Evolutionary conservation across 306 rosid species (phyloP).

Genomic region (Astragalus glycyphyllos): DNA sequence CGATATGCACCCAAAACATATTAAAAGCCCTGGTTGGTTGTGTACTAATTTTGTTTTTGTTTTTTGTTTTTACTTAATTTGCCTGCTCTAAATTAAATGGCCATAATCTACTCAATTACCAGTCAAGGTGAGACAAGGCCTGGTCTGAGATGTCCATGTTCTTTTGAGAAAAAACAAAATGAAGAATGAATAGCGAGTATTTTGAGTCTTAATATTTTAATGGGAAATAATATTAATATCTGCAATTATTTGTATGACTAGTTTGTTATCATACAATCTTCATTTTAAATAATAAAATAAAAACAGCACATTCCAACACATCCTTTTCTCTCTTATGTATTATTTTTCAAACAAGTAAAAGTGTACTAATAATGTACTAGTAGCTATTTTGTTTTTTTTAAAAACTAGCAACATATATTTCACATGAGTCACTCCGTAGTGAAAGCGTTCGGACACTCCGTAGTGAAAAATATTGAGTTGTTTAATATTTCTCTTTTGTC

Average conservation of each 20-base stretch:
- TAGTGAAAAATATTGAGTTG: too few species aligned
- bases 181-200: constrained; percentile 11
- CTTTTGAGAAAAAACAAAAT: constrained; percentile 2
- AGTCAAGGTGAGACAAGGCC: constrained; percentile 16
- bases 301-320: neutral
- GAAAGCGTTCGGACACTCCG: too few species aligned
- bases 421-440: too few species aligned
- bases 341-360: neutral
- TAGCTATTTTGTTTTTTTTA: too few species aligned
- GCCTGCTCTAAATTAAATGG: constrained; percentile 26
- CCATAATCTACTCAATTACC: constrained; percentile 25
- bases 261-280: too few species aligned
- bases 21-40: neutral
- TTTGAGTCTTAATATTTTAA: constrained; percentile 24
- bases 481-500: too few species aligned
- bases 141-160: constrained; percentile 26
- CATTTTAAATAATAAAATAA: too few species aligned
- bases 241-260: neutral
- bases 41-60: constrained; percentile 10
- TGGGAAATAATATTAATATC: neutral
- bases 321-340: neutral
- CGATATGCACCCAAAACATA: constrained; percentile 2
- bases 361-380: neutral
- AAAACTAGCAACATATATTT: too few species aligned
- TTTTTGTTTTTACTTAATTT: constrained; percentile 10